phyloP scores from a whole-genome alignment of 2,329 filamentous ascomycete genomes.

The Neonectria punicea region DNA sequence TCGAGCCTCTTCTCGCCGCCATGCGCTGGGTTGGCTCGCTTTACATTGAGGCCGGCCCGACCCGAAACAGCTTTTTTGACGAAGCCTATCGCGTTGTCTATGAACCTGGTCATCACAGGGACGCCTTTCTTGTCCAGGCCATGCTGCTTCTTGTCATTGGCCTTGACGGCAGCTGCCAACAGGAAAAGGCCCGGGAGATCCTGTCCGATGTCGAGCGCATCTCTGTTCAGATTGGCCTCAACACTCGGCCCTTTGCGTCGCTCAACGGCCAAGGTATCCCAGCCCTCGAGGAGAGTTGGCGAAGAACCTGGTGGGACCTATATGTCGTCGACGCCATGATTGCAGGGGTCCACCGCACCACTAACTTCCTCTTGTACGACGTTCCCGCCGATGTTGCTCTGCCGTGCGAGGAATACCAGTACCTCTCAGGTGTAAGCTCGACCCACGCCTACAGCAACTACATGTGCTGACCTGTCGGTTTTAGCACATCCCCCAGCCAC shows the following conservation, averaged over 20 bases:
- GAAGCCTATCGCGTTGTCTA: conserved; percentile 66
- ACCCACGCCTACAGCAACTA: background rate
- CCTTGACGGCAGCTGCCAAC: conserved; percentile 80
- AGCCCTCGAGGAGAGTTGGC: conserved; percentile 82
- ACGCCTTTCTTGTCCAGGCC: conserved; percentile 78
- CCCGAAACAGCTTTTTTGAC: conserved; percentile 63
- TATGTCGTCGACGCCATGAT: conserved; percentile 88
- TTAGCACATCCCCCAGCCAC: conserved; percentile 67
- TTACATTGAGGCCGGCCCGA: conserved; percentile 60
- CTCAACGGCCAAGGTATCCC: conserved; percentile 71
- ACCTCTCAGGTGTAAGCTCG: conserved; percentile 64
- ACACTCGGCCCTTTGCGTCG: conserved; percentile 74
- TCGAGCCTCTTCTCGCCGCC: conserved; percentile 63
- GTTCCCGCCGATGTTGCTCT: conserved; percentile 75
- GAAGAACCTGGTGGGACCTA: conserved; percentile 90
- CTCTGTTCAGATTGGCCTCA: conserved; percentile 80
- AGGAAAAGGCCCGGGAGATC: conserved; percentile 73
- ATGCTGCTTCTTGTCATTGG: conserved; percentile 81
- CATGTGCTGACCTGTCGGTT: conserved; percentile 24
- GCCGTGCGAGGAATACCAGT: conserved; percentile 86
- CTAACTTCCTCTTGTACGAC: conserved; percentile 76
- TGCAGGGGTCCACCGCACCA: conserved; percentile 79
- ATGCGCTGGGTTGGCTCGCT: conserved; percentile 68
- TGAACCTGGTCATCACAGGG: conserved; percentile 57
- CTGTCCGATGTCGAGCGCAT: conserved; percentile 75